Evolutionary conservation across 2,329 filamentous ascomycete species (phyloP).

Genomic region (Byssochlamys sp.): DNA sequence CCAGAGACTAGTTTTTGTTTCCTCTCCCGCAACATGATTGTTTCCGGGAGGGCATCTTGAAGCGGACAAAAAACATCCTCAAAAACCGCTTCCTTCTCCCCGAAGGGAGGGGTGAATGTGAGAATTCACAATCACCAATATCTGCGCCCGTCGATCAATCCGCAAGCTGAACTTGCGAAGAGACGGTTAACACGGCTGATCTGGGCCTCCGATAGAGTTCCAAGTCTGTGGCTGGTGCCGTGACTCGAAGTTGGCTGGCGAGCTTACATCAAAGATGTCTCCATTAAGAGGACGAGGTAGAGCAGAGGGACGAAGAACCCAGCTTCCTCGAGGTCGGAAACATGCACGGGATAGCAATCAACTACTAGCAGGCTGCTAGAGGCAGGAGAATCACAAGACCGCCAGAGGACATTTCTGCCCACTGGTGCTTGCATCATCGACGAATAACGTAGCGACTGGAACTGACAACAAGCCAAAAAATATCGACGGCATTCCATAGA

Average conservation of each 20-base stretch:
- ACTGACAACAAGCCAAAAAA: constrained; percentile 29
- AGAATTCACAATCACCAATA: constrained; percentile 20
- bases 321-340: constrained; percentile 37
- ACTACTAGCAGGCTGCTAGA: constrained; percentile 4
- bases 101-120: constrained; percentile 23
- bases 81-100: constrained; percentile 68
- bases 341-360: constrained; percentile 38
- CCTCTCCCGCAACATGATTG: constrained; percentile 49
- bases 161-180: constrained; percentile 43
- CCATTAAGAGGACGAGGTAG: constrained; percentile 22
- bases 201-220: constrained; percentile 42
- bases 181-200: constrained; percentile 61
- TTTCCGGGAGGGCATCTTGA: constrained; percentile 54
- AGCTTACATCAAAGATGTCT: constrained; percentile 22
- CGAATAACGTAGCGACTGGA: constrained; percentile 22
- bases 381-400: constrained; percentile 2
- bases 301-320: constrained; percentile 30
- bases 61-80: constrained; percentile 89
- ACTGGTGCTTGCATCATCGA: constrained; percentile 9
- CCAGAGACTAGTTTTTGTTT: constrained; percentile 92
- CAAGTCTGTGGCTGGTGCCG: constrained; percentile 44
- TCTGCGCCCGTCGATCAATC: constrained; percentile 51
- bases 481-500: constrained; percentile 17
- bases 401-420: constrained; percentile 8
- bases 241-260: constrained; percentile 42